A percentile compares a stretch with the other conserved stretches of the same genome.
These are phyloP conservation scores for Boletus barrowsii DNA, from an alignment of 768 basidiomycete genomes.

Conservation along the genomic window DNA sequence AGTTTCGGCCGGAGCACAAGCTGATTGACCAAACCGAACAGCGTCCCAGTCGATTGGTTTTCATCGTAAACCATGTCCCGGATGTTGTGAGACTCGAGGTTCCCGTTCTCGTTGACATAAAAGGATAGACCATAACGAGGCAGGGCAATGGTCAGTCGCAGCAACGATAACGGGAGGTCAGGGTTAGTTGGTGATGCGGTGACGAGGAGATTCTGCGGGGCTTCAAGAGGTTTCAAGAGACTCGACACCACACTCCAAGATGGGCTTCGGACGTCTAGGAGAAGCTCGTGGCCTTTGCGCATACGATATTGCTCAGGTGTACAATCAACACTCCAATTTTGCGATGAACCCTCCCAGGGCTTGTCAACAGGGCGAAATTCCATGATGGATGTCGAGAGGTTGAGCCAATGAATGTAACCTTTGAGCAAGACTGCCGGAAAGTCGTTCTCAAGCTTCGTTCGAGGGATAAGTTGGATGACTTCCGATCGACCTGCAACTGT, in stretches of 20 bases:
- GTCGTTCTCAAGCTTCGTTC: conserved; percentile 21
- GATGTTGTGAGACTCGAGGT: conserved; percentile 41
- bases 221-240: conserved; percentile 26
- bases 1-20: conserved; percentile 37
- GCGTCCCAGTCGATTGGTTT: conserved; percentile 40
- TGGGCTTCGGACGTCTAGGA: conserved; percentile 30
- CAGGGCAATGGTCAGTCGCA: conserved; percentile 29
- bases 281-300: conserved; percentile 1
- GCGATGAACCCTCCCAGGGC: conserved; percentile 23
- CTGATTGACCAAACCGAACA: conserved; percentile 43
- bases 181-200: background rate
- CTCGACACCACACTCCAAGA: conserved; percentile 27
- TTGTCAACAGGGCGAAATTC: conserved; percentile 27
- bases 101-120: conserved; percentile 29
- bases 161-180: background rate
- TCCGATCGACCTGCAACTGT: background rate
- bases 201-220: conserved; percentile 21
- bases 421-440: conserved; percentile 24
- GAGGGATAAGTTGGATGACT: conserved; percentile 24
- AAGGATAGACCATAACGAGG: conserved; percentile 44
- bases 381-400: conserved; percentile 18
- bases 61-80: conserved; percentile 41
- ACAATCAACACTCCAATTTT: conserved; percentile 26
- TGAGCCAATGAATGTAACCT: conserved; percentile 30
- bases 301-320: conserved; percentile 4